A percentile compares a stretch with the other conserved stretches of the same genome.
Conservation (phyloP, 805 yeast genomes). For the Kodamaea laetipori region DNA sequence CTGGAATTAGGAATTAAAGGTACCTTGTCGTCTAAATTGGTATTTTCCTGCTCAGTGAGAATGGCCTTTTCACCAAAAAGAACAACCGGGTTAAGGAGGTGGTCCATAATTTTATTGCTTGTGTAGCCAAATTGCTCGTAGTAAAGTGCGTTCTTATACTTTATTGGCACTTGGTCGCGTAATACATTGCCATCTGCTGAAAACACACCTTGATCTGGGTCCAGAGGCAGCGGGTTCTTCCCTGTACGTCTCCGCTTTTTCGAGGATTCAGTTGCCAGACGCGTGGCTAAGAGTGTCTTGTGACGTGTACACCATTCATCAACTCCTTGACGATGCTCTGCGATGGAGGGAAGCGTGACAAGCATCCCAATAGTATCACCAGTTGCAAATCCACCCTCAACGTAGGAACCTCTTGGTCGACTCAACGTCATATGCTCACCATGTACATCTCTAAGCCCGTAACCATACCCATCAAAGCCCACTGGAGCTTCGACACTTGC, state of each 20-base stretch:
- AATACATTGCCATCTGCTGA: constrained; percentile 45
- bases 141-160: constrained; percentile 72
- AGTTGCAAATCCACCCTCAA: constrained; percentile 48
- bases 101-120: constrained; percentile 69
- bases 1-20: constrained; percentile 59
- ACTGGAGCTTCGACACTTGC: constrained; percentile 93
- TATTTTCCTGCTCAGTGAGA: constrained; percentile 23
- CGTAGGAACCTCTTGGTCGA: constrained; percentile 54
- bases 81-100: constrained; percentile 68
- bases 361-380: constrained; percentile 87
- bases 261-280: constrained; percentile 12
- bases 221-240: neutral
- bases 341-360: constrained; percentile 62
- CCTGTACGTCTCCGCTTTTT: constrained; percentile 18
- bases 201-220: constrained; percentile 13
- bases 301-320: constrained; percentile 30
- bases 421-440: constrained; percentile 79
- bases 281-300: constrained; percentile 4
- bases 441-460: constrained; percentile 78
- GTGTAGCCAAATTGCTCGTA: constrained; percentile 86
- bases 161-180: constrained; percentile 86
- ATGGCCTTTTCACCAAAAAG: constrained; percentile 70
- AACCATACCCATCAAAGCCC: constrained; percentile 93
- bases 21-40: constrained; percentile 18
- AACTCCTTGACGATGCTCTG: constrained; percentile 39